Evolutionary conservation across 2,329 filamentous ascomycete genomes (phyloP).

Genomic region (Fusarium subglutinans): DNA sequence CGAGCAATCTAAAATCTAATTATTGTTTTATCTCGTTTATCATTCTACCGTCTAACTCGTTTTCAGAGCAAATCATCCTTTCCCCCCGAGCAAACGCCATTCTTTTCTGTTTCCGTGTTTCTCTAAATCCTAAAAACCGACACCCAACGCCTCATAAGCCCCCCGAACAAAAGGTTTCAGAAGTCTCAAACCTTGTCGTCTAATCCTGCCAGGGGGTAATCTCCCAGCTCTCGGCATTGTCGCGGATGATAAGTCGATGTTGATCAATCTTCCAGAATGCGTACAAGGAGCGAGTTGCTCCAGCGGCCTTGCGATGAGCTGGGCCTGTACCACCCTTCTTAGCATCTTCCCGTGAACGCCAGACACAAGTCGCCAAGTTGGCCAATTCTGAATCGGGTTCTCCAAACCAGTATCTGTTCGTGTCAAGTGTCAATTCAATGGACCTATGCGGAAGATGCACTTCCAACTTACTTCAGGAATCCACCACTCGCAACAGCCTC

Average conservation of each 20-base stretch:
- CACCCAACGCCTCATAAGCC: background rate
- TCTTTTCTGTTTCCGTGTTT: background rate
- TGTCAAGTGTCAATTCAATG: slow-evolving; percentile 38
- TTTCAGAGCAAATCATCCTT: background rate
- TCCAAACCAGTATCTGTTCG: slow-evolving; percentile 84
- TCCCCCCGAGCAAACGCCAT: slow-evolving; percentile 16
- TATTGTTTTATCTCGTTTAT: slow-evolving; percentile 16
- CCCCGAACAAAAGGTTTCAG: background rate
- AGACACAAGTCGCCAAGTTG: slow-evolving; percentile 85
- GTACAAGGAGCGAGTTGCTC: slow-evolving; percentile 69
- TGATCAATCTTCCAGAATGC: slow-evolving; percentile 77
- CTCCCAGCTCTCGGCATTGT: slow-evolving; percentile 71
- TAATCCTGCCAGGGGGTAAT: slow-evolving; percentile 64
- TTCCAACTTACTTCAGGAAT: slow-evolving; percentile 73
- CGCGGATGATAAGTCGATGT: slow-evolving; percentile 72
- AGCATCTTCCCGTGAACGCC: slow-evolving; percentile 69
- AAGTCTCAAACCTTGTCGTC: background rate
- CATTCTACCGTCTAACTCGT: slow-evolving; percentile 6
- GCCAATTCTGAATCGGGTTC: slow-evolving; percentile 72
- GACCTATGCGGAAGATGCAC: background rate
- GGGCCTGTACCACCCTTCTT: slow-evolving; percentile 66
- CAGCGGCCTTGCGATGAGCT: slow-evolving; percentile 72
- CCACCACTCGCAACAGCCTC: slow-evolving; percentile 84
- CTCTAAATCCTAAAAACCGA: background rate
- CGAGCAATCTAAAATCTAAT: background rate